Conservation (phyloP, 2,329 filamentous ascomycete species). For the Ophiostoma tasmaniense region DNA sequence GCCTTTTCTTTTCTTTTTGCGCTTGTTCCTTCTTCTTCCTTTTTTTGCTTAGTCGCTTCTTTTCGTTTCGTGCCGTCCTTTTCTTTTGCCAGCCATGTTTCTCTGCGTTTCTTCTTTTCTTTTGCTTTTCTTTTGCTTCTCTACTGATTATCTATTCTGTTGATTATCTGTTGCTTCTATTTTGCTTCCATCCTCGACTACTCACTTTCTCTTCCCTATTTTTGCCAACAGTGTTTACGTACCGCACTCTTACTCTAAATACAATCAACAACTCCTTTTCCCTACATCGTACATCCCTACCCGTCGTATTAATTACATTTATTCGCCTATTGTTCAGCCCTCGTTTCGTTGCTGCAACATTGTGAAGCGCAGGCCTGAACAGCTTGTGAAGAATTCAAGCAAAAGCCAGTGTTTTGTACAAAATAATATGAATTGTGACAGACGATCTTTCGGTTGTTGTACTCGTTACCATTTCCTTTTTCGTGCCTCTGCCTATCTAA, state of each 20-base stretch:
- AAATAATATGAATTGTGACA: neutral
- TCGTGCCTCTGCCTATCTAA: neutral
- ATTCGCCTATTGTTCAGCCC: neutral
- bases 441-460: neutral
- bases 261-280: neutral
- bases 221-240: neutral
- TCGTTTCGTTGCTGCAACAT: neutral
- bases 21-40: neutral
- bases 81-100: neutral
- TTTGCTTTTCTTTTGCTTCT: neutral
- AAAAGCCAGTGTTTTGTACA: neutral
- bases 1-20: neutral
- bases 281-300: neutral
- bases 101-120: neutral
- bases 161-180: neutral
- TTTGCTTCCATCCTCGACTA: no score
- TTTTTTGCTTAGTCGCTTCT: neutral
- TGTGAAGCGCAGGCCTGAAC: neutral
- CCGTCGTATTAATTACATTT: neutral
- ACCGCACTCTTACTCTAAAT: neutral
- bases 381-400: neutral
- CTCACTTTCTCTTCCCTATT: neutral
- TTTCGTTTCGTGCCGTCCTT: neutral
- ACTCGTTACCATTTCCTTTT: constrained; percentile 1
- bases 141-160: neutral